Conservation (phyloP, 305 asterid species). For the Fraxinus paxiana region DNA sequence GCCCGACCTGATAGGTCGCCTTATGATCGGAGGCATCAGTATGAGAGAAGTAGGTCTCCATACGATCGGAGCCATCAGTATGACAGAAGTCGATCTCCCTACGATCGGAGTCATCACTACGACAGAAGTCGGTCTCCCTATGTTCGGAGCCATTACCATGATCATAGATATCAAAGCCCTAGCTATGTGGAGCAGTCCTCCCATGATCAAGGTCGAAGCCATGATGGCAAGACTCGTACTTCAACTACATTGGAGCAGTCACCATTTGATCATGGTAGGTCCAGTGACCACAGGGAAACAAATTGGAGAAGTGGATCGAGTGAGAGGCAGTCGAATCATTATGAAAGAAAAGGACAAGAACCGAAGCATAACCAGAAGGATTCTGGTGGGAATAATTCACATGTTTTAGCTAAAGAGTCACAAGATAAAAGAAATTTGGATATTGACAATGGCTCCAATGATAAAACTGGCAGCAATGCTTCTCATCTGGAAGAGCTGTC, state of each 20-base stretch:
- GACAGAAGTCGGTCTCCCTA: background rate
- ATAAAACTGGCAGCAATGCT: slow-evolving; percentile 32
- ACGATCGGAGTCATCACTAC: slow-evolving; percentile 34
- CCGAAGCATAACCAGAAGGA: slow-evolving; percentile 54
- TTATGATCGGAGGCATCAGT: slow-evolving; percentile 40
- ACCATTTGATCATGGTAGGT: slow-evolving; percentile 57
- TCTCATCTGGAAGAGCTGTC: slow-evolving; percentile 36
- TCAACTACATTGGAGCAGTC: slow-evolving; percentile 58
- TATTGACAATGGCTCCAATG: slow-evolving; percentile 33
- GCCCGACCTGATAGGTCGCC: slow-evolving; percentile 50
- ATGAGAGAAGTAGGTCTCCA: slow-evolving; percentile 63
- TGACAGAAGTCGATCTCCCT: slow-evolving; percentile 62
- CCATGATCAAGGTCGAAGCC: slow-evolving; percentile 49
- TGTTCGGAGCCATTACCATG: slow-evolving; percentile 35
- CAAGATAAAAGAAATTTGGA: slow-evolving; percentile 45
- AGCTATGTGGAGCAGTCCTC: slow-evolving; percentile 46
- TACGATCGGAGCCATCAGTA: slow-evolving; percentile 41
- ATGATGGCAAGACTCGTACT: slow-evolving; percentile 56
- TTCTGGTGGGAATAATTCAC: slow-evolving; percentile 44
- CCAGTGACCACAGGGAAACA: slow-evolving; percentile 40
- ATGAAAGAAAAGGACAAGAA: slow-evolving; percentile 58
- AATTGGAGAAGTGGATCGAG: slow-evolving; percentile 48
- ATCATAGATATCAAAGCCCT: slow-evolving; percentile 48
- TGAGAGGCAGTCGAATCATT: slow-evolving; percentile 49
- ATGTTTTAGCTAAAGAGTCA: slow-evolving; percentile 42